Evolutionary conservation across 1,284 basidiomycete genomes (phyloP).

Genomic region (Hemileia vastatrix): DNA sequence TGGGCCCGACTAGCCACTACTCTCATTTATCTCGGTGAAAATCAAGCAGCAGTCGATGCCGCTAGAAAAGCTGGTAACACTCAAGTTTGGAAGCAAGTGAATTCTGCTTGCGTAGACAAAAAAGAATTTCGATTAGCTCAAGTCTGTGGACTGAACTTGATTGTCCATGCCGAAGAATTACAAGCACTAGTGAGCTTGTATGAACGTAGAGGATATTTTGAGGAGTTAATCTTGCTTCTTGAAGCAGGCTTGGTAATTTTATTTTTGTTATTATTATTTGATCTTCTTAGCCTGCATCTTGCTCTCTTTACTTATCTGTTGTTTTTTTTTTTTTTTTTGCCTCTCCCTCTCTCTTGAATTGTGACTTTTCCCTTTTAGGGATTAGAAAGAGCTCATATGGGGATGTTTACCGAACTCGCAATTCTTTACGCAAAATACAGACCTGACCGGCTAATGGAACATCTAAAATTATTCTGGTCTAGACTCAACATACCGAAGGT

Average conservation of each 20-base stretch:
- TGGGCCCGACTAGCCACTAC: constrained; percentile 97
- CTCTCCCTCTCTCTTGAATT: not conserved
- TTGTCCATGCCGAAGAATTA: constrained; percentile 93
- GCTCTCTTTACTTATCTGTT: too few species aligned
- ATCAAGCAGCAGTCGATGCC: constrained; percentile 95
- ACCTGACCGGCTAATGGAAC: constrained; percentile 96
- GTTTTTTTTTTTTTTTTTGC: not conserved
- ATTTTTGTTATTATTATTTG: not conserved
- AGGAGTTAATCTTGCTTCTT: constrained; percentile 80
- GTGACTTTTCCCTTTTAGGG: constrained; percentile 22
- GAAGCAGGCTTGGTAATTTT: constrained; percentile 78
- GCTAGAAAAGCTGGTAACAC: constrained; percentile 98
- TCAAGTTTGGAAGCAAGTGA: constrained; percentile 99
- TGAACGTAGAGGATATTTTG: constrained; percentile 84
- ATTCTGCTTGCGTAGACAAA: constrained; percentile 96
- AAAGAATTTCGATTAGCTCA: constrained; percentile 92
- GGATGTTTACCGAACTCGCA: constrained; percentile 80
- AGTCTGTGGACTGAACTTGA: constrained; percentile 93
- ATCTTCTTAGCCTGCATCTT: not conserved
- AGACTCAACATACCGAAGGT: constrained; percentile 86
- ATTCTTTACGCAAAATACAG: constrained; percentile 93
- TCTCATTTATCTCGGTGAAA: constrained; percentile 95
- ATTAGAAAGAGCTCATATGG: constrained; percentile 83
- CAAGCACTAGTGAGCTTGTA: constrained; percentile 69
- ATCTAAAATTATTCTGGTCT: constrained; percentile 92